A percentile compares a stretch with the other conserved stretches of the same genome.
These are phyloP conservation scores for Thraustochytrium striatum DNA, from an alignment of 352 stramenopile species.

Conservation along the genomic window DNA sequence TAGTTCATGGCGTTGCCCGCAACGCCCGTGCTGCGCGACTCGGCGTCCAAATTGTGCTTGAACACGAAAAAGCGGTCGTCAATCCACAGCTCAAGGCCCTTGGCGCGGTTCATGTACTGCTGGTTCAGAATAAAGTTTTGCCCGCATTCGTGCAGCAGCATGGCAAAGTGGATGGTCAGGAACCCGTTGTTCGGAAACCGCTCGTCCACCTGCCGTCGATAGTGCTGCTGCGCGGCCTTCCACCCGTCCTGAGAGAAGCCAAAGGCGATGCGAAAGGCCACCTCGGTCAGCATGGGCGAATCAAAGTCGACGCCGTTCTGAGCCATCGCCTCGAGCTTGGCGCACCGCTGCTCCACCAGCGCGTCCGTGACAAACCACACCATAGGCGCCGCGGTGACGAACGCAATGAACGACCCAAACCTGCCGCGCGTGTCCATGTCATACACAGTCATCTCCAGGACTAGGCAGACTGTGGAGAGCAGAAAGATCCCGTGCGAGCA, in stretches of 20 bases:
- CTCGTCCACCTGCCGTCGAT: not conserved
- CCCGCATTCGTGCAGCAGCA: constrained; percentile 12
- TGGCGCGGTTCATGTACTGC: constrained; percentile 10
- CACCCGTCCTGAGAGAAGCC: not conserved
- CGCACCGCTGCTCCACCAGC: not conserved
- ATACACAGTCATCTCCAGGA: constrained; percentile 5
- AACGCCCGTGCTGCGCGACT: constrained; percentile 8
- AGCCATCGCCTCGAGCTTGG: not conserved
- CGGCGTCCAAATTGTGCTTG: not conserved
- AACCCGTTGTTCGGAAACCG: constrained; percentile 8
- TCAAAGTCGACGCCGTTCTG: not conserved
- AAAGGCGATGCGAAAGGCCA: not conserved
- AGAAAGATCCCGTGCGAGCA: constrained; percentile 16
- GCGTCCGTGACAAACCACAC: not conserved
- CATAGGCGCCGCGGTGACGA: not conserved
- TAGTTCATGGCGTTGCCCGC: constrained; percentile 23
- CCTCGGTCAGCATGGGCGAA: not conserved
- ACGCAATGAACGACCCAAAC: constrained; percentile 17
- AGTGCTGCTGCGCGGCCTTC: not conserved
- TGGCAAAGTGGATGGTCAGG: constrained; percentile 3
- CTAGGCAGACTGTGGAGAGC: constrained; percentile 31
- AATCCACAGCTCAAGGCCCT: constrained; percentile 4
- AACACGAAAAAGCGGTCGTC: constrained; percentile 42
- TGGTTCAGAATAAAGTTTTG: constrained; percentile 9
- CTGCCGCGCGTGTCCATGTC: not conserved